A percentile compares a stretch with the other conserved stretches of the same genome.
Evolutionary conservation across 768 basidiomycete genomes (phyloP).

Genomic region (Tricholoma sp.): DNA sequence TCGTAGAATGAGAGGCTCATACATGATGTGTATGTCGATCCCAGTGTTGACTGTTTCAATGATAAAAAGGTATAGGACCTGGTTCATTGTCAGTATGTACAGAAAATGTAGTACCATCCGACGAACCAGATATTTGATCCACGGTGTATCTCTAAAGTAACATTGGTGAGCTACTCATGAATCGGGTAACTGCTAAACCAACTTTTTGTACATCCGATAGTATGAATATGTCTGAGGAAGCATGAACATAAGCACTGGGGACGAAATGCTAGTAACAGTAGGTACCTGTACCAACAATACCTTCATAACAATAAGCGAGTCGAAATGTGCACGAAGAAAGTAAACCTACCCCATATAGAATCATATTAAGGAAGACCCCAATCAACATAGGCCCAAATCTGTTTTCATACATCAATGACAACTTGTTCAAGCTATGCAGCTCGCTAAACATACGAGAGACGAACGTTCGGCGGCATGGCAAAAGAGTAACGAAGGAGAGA

Average conservation of each 20-base stretch:
- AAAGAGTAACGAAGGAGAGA: not conserved
- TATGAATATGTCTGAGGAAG: slow-evolving; percentile 25
- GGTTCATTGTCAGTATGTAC: not conserved
- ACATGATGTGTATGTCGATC: slow-evolving; percentile 31
- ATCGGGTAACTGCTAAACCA: not conserved
- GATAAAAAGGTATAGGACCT: slow-evolving; percentile 30
- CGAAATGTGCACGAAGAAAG: not conserved
- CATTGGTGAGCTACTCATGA: not conserved
- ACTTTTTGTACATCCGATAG: slow-evolving; percentile 32
- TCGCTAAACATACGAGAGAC: slow-evolving; percentile 10
- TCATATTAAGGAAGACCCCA: slow-evolving; percentile 27
- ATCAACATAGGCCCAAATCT: slow-evolving; percentile 27
- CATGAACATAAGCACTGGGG: not conserved
- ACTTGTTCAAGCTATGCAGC: not conserved
- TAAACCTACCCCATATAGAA: slow-evolving; percentile 28
- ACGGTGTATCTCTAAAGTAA: slow-evolving; percentile 22
- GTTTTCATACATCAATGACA: not conserved
- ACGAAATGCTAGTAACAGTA: not conserved
- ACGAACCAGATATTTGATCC: slow-evolving; percentile 30
- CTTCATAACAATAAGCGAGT: slow-evolving; percentile 2
- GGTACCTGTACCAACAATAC: slow-evolving; percentile 10
- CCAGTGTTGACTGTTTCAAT: slow-evolving; percentile 32
- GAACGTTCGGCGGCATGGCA: slow-evolving; percentile 15
- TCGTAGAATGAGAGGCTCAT: slow-evolving; percentile 33
- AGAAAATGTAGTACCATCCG: no score